Evolutionary conservation across 495 filamentous ascomycete genomes (phyloP), one percentile per base, ranked within the genome.

Genomic region (Lineolata rhizophorae): DNA sequence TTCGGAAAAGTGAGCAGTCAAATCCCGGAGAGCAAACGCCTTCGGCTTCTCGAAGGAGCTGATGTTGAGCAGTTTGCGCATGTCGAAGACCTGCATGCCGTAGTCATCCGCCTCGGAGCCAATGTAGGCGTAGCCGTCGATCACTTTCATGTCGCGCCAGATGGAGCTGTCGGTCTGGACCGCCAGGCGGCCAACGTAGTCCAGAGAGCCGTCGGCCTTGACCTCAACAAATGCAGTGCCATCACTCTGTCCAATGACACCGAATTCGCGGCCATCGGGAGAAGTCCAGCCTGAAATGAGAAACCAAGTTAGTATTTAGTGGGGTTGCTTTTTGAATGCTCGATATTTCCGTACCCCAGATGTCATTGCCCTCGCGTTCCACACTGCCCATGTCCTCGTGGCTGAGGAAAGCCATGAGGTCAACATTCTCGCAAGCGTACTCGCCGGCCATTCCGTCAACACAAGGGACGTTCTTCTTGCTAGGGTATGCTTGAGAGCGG

Each of bases 41-140:
- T 13, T 29, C 16, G 38, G 38, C 3, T 9, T 12, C 19, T 10
- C 17, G n/a, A n/a, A n/a, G 5, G 31, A 25, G 32, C 29, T 17
- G 32, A 39, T 10, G 29, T 12, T 26, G 3, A n/a, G 18, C 5
- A 54, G 44, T 46, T 56, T 60, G 17, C 29, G 37, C 53, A 66
- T 57, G 41, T 66, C 62, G 38, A 66, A 66, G 35, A 66, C 49
- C 37, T 66, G 62, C 37, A 66, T 44, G 20, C 53, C 52, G 41
- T 65, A 61, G 42, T 50, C 48, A 13, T 30, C 30, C 21, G 63
- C 60, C 41, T 66, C 62, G 25, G 52, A 55, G 3, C 62, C 61
- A 25, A 66, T 64, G 35, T 57, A 41, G 10, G 59, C 52, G 42
- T 61, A 64, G 43, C 58, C 48, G 12, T 56, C 54, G 30, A 53